Percentiles rank a stretch among this genome's conserved stretches.
These are phyloP conservation scores for Neltuma alba DNA, from an alignment of 306 rosid species.

Conservation along the genomic window DNA sequence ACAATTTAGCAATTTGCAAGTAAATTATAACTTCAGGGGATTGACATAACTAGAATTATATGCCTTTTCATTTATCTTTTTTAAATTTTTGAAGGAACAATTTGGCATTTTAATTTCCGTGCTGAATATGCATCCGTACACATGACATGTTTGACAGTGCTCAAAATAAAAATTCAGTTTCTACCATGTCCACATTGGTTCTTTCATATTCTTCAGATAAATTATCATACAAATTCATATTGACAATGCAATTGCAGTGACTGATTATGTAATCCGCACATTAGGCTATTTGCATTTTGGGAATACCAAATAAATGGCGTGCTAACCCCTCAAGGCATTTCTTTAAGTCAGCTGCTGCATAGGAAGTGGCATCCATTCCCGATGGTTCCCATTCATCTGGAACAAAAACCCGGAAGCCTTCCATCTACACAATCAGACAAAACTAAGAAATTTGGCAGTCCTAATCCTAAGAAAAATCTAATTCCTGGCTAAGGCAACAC, in stretches of 20 bases:
- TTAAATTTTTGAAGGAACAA: neutral
- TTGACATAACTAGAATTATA: conserved; percentile 29
- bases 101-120: too few species aligned
- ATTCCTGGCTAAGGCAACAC: conserved; percentile 14
- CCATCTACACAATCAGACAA: conserved; percentile 68
- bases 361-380: conserved; percentile 76
- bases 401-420: conserved; percentile 89
- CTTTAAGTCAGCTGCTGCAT: conserved; percentile 84
- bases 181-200: neutral
- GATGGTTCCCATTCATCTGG: conserved; percentile 78
- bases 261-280: conserved; percentile 11
- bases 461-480: conserved; percentile 27
- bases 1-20: conserved; percentile 14
- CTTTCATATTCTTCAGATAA: conserved; percentile 18
- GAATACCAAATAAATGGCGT: conserved; percentile 83
- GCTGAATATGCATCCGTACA: too few species aligned
- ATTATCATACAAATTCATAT: conserved; percentile 26
- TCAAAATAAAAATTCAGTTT: conserved; percentile 25
- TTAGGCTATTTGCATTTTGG: conserved; percentile 8
- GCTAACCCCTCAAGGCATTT: conserved; percentile 98
- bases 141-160: conserved; percentile 6
- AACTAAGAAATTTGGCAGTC: conserved; percentile 26
- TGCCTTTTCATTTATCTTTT: neutral
- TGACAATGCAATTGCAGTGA: conserved; percentile 30
- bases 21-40: conserved; percentile 2